Conservation (phyloP, 2,329 filamentous ascomycete genomes). For the Sordariomycetes sp. region DNA sequence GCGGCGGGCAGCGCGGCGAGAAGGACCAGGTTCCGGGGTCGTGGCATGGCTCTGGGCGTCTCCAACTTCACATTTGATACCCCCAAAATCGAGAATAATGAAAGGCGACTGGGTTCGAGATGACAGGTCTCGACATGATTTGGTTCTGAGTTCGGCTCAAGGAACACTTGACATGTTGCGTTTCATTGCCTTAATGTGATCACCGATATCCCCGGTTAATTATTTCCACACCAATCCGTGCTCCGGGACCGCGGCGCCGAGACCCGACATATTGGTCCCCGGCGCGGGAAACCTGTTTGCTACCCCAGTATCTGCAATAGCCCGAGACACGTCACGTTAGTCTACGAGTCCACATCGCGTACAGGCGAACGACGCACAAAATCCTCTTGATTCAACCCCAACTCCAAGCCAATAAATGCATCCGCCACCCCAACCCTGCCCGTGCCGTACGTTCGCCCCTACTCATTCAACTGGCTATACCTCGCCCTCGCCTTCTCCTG, state of each 20-base stretch:
- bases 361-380: too few relatives aligned
- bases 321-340: too few relatives aligned
- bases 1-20: not conserved
- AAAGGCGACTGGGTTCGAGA: not conserved
- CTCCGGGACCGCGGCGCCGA: not conserved
- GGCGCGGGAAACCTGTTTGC: too few relatives aligned
- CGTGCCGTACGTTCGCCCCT: not conserved
- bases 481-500: constrained; percentile 58
- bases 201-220: not conserved
- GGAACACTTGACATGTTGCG: not conserved
- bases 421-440: not conserved
- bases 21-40: not conserved
- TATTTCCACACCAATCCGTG: not conserved
- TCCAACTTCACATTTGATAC: not conserved
- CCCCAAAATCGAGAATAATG: not conserved
- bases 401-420: not conserved
- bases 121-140: not conserved
- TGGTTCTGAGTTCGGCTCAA: not conserved
- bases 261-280: not conserved
- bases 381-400: not conserved
- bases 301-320: too few relatives aligned
- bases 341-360: too few relatives aligned
- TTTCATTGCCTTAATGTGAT: not conserved
- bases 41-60: not conserved
- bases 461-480: constrained; percentile 40